phyloP scores from a whole-genome alignment of 2,329 filamentous ascomycete species.

The Penicillium sp. region DNA sequence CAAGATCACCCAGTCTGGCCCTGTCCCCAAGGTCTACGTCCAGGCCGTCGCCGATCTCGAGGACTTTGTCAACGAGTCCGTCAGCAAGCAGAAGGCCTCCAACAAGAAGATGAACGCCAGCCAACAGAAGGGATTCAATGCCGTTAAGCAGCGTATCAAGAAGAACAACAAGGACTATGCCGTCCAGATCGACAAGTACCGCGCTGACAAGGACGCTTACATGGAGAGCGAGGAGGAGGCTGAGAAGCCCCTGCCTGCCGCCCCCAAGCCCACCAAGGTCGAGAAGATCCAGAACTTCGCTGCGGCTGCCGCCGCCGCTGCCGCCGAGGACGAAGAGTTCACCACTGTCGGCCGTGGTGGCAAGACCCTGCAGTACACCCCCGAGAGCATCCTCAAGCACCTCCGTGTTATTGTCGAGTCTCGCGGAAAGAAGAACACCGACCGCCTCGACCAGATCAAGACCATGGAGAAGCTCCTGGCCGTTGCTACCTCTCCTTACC shows the following conservation, averaged over 20 bases:
- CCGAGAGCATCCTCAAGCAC: slow-evolving; percentile 98
- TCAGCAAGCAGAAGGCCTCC: slow-evolving; percentile 93
- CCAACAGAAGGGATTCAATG: slow-evolving; percentile 91
- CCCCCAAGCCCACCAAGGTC: slow-evolving; percentile 58
- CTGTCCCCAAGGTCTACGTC: slow-evolving; percentile 88
- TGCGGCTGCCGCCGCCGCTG: slow-evolving; percentile 57
- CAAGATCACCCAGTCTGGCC: slow-evolving; percentile 77
- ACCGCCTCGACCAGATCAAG: slow-evolving; percentile 90
- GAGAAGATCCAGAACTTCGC: slow-evolving; percentile 40
- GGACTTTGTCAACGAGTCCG: slow-evolving; percentile 89
- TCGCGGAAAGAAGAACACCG: slow-evolving; percentile 98
- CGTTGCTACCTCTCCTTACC: slow-evolving; percentile 88
- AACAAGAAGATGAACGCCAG: slow-evolving; percentile 99
- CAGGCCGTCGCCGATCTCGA: slow-evolving; percentile 92
- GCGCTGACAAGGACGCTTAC: slow-evolving; percentile 81
- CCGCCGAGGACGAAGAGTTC: slow-evolving; percentile 83
- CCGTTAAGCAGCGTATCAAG: slow-evolving; percentile 97
- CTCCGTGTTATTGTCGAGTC: slow-evolving; percentile 91
- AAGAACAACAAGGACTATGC: slow-evolving; percentile 98
- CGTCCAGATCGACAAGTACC: slow-evolving; percentile 83
- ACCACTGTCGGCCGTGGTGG: slow-evolving; percentile 87
- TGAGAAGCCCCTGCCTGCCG: slow-evolving; percentile 55
- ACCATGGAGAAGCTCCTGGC: slow-evolving; percentile 96
- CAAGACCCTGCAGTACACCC: slow-evolving; percentile 87
- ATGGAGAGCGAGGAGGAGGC: slow-evolving; percentile 86